Conservation (phyloP, 1,139 yeast genomes). For the Petasospora rhodanensis region DNA sequence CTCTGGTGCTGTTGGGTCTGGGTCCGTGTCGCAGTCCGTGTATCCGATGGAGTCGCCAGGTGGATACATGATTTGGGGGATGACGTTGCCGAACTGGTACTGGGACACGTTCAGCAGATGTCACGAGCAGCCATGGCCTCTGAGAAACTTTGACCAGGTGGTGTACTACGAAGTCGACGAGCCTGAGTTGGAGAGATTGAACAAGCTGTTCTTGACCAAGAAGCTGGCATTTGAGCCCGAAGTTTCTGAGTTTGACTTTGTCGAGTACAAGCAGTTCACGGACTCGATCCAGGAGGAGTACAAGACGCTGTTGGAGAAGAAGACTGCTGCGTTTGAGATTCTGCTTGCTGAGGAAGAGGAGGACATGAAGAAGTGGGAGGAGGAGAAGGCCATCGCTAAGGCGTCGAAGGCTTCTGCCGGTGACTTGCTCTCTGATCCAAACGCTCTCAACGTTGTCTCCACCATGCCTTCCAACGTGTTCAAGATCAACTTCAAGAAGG, state of each 20-base stretch:
- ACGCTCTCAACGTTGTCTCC: slow-evolving; percentile 71
- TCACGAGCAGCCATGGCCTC: slow-evolving; percentile 75
- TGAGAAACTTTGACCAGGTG: slow-evolving; percentile 88
- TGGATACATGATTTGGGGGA: slow-evolving; percentile 94
- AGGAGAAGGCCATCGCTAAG: slow-evolving; percentile 36
- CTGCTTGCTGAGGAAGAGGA: slow-evolving; percentile 78
- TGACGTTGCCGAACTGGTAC: slow-evolving; percentile 98
- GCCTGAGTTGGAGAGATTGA: slow-evolving; percentile 65
- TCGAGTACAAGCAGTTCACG: no score
- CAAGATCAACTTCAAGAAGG: slow-evolving; percentile 80
- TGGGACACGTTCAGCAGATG: slow-evolving; percentile 77
- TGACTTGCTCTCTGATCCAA: slow-evolving; percentile 83
- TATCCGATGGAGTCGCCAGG: slow-evolving; percentile 99
- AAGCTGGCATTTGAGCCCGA: slow-evolving; percentile 68
- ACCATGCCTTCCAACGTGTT: slow-evolving; percentile 34
- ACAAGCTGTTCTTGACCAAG: slow-evolving; percentile 78
- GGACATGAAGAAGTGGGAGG: slow-evolving; percentile 52
- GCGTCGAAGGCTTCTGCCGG: slow-evolving; percentile 68
- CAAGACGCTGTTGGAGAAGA: no score
- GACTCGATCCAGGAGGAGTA: no score
- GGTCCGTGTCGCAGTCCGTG: slow-evolving; percentile 98
- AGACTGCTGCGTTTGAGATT: slow-evolving; percentile 79
- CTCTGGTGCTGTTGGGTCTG: slow-evolving; percentile 95
- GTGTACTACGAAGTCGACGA: slow-evolving; percentile 91
- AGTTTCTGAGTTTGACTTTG: slow-evolving; percentile 79